Conservation (phyloP, 2,329 filamentous ascomycete species). For the Botryotinia calthae region DNA sequence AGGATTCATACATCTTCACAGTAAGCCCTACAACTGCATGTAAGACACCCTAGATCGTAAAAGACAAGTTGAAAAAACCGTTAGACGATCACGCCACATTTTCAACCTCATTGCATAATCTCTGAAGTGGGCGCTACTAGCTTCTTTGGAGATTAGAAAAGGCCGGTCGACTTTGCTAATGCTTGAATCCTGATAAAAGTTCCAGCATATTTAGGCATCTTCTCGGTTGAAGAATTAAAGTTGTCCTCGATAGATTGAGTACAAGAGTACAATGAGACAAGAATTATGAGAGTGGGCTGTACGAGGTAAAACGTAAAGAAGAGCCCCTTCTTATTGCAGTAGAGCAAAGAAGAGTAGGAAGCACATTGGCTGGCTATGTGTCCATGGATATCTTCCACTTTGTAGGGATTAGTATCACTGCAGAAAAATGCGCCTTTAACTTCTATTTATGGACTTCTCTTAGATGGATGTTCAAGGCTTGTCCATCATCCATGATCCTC, state of each 20-base stretch:
- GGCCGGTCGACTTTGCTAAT: not conserved
- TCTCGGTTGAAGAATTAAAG: not conserved
- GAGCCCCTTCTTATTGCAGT: not conserved
- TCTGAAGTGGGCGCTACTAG: not conserved
- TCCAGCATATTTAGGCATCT: not conserved
- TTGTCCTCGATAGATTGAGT: not conserved
- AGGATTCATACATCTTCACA: not conserved
- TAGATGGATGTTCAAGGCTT: not conserved
- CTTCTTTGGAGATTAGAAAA: not conserved
- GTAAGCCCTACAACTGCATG: not conserved
- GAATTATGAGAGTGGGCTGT: not conserved
- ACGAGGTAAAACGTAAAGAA: not conserved
- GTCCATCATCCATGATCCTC: not conserved
- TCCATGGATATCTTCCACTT: not conserved
- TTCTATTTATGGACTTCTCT: not conserved
- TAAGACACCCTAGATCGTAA: not conserved
- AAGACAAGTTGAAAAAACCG: not conserved
- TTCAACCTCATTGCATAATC: not conserved
- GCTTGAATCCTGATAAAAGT: not conserved
- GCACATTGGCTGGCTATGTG: not conserved
- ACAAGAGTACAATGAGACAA: not conserved
- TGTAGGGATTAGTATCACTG: not conserved
- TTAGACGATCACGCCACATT: not conserved
- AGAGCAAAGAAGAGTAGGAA: not conserved
- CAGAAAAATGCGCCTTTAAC: not conserved